Percentiles rank a stretch among this genome's conserved stretches.
Evolutionary conservation across 2,329 filamentous ascomycete genomes (phyloP).

Genomic region (Penicillium sp.): DNA sequence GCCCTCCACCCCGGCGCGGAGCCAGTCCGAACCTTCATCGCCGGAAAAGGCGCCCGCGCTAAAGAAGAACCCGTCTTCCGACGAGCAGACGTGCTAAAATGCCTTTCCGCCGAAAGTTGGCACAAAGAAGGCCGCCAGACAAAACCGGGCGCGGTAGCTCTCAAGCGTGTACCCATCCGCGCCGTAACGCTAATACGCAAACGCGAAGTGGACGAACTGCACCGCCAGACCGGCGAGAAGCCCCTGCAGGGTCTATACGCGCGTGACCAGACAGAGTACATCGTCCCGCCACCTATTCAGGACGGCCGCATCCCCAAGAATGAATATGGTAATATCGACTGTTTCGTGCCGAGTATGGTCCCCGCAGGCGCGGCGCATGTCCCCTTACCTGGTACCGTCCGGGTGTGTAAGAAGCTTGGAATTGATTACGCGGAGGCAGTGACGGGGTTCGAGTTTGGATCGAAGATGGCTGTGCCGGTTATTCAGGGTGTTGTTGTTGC

Average conservation of each 20-base stretch:
- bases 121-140: conserved; percentile 91
- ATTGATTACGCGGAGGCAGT: conserved; percentile 94
- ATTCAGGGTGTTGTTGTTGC: conserved; percentile 89
- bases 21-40: conserved; percentile 72
- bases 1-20: conserved; percentile 69
- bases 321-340: conserved; percentile 91
- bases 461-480: conserved; percentile 88
- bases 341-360: conserved; percentile 92
- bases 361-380: conserved; percentile 82
- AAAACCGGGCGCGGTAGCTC: conserved; percentile 65
- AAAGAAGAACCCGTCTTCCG: conserved; percentile 79
- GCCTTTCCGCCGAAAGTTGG: conserved; percentile 94
- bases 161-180: conserved; percentile 86
- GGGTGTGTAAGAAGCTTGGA: conserved; percentile 77
- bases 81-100: conserved; percentile 75
- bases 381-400: conserved; percentile 71
- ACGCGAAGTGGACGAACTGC: conserved; percentile 82
- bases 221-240: conserved; percentile 77
- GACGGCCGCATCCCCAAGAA: conserved; percentile 92
- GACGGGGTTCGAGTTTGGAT: conserved; percentile 93
- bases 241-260: conserved; percentile 84
- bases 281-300: conserved; percentile 82
- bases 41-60: conserved; percentile 69
- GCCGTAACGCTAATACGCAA: conserved; percentile 86
- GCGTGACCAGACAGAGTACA: conserved; percentile 86